Base-by-base conservation (phyloP, 2,329 filamentous ascomycete genomes). In the Akanthomyces uredinophilus region DNA sequence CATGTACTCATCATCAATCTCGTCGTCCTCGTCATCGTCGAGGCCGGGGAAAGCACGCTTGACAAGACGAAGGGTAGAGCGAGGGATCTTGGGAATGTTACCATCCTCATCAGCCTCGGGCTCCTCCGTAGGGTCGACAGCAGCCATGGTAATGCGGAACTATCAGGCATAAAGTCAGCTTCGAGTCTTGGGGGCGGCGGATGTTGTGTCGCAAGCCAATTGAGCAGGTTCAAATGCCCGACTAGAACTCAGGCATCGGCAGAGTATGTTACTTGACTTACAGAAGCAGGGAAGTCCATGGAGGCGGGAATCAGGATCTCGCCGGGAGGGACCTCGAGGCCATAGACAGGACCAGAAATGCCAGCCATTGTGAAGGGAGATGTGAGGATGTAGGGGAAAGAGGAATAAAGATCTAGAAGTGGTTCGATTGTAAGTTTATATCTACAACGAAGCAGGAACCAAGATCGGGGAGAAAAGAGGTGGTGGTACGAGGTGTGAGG, bases 71-170 rank as follows among this genome's bases (percentile, higher is more conserved):
- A 99, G 82, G 57, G 95, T 99, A 60, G 95, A 90, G 69, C 93
- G 90, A 69, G 88, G 84, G 65, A 87, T 77, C 63, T 78, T 76
- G 69, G 84, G 84, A 64, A 84, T 77, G 71, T 87, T 86, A 69
- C 82, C 83, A 58, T 84, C 83, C 63, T 82, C 81, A 68, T 88
- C 87, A 63, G 82, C 81, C 75, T 91, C 84, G 41, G 87, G 83
- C 69, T 86, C 82, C 70, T 90, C 90, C 71, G 86, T 92, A 63
- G 95, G 95, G 75, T 99, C 94, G 75, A 99, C 89, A 67, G 95
- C 95, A 71, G 96, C 95, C 95, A 99, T 99, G 71, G 93, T 98
- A 73, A 99, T 92, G 75, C 92, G 92, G 80, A 97, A 96, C 93
- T 96, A 71, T 32, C 46, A 60, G 39, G 54, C 54, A 57, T 49